Conservation (phyloP, 2,329 filamentous ascomycete genomes). For the Scedosporium minutisporum region DNA sequence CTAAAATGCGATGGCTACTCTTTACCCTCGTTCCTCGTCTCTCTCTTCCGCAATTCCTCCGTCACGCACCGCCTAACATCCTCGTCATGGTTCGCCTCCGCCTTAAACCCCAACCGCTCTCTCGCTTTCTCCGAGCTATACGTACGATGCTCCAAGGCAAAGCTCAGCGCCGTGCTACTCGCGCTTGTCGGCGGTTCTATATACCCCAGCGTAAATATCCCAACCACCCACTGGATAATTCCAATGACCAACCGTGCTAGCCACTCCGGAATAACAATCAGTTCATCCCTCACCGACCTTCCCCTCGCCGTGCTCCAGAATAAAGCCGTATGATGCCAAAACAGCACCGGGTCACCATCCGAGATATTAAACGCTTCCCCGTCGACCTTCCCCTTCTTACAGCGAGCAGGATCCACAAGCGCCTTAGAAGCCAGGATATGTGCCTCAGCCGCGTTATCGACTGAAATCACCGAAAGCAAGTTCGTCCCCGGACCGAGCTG, state of each 20-base stretch:
- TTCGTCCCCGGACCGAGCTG: conserved; percentile 18
- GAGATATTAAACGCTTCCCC: conserved; percentile 27
- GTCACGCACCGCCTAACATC: conserved; percentile 7
- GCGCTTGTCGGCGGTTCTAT: conserved; percentile 15
- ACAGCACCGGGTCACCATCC: conserved; percentile 20
- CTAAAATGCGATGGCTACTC: background rate
- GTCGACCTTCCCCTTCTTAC: conserved; percentile 13
- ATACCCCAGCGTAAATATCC: conserved; percentile 15
- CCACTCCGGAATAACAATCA: conserved; percentile 17
- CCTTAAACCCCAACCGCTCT: conserved; percentile 11
- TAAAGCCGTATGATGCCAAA: conserved; percentile 19
- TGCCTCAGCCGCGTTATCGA: conserved; percentile 15
- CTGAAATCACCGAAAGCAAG: conserved; percentile 18
- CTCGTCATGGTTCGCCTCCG: conserved; percentile 10
- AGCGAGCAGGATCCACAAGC: conserved; percentile 10
- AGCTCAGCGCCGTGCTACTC: conserved; percentile 13
- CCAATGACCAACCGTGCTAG: conserved; percentile 12
- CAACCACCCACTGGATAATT: conserved; percentile 14
- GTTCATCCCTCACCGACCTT: conserved; percentile 2
- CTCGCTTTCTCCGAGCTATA: conserved; percentile 12
- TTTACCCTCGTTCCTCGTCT: background rate
- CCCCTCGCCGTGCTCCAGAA: conserved; percentile 16
- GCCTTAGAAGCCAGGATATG: conserved; percentile 20
- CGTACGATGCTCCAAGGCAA: conserved; percentile 13
- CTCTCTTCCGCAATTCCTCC: background rate